Conservation (phyloP, 2,329 filamentous ascomycete genomes). For the Penicillium psychrosexuale region DNA sequence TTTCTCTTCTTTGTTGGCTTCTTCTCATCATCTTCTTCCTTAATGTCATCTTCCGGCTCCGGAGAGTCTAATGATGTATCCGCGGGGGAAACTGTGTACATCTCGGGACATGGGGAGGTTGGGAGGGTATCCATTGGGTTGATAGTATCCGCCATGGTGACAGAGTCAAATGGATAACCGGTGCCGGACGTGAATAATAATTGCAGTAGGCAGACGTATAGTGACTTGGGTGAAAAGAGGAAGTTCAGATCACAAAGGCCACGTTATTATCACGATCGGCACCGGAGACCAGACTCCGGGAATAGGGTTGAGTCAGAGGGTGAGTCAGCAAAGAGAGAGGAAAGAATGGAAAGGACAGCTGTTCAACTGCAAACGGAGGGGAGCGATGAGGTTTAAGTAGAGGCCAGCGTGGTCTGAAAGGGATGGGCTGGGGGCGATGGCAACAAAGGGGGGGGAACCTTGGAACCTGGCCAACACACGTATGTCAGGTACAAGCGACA, state of each 20-base stretch:
- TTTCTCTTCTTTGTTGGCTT: constrained; percentile 90
- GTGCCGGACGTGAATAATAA: constrained; percentile 16
- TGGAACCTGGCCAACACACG: neutral
- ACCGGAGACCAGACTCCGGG: constrained; percentile 27
- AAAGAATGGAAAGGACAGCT: constrained; percentile 35
- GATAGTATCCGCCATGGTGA: constrained; percentile 34
- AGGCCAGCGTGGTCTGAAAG: constrained; percentile 41
- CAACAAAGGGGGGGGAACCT: neutral
- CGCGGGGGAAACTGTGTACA: constrained; percentile 42
- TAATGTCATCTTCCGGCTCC: constrained; percentile 20
- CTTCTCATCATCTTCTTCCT: constrained; percentile 52
- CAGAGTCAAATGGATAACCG: constrained; percentile 14
- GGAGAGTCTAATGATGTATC: constrained; percentile 38
- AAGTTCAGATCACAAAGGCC: constrained; percentile 21
- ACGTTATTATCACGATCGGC: constrained; percentile 39
- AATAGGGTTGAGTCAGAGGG: constrained; percentile 11
- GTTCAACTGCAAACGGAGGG: constrained; percentile 22
- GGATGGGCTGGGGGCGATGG: constrained; percentile 8
- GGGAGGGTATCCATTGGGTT: constrained; percentile 34
- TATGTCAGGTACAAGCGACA: neutral
- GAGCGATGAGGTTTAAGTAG: constrained; percentile 34
- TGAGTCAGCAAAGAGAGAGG: constrained; percentile 15
- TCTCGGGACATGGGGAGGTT: constrained; percentile 31
- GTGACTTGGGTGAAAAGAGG: constrained; percentile 5
- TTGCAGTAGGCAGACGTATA: constrained; percentile 4